Percentiles rank a stretch among this genome's conserved stretches.
phyloP scores from a whole-genome alignment of 768 basidiomycete genomes.

The Butyriboletus loyo region DNA sequence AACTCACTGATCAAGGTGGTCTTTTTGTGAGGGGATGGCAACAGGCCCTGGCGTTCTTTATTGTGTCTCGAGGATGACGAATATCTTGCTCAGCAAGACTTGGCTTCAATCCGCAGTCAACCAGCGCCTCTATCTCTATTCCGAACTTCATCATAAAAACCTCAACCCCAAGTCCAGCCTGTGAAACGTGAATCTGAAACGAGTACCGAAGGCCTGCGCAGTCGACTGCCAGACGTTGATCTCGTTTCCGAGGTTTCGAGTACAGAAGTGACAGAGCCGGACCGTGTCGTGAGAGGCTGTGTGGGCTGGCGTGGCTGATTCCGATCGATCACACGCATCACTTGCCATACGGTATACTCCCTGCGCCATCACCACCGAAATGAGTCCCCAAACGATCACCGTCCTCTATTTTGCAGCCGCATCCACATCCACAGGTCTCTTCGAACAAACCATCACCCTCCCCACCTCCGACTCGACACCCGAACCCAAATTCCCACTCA shows the following conservation, averaged over 20 bases:
- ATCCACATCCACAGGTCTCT: conserved; percentile 63
- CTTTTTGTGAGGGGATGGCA: neutral
- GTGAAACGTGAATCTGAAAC: neutral
- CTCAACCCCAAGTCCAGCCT: neutral
- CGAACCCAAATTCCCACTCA: conserved; percentile 38
- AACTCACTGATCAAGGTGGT: too few relatives aligned
- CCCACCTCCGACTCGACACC: conserved; percentile 20
- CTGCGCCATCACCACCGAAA: neutral
- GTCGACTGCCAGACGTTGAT: neutral
- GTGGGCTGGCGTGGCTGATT: neutral
- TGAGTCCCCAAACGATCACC: conserved; percentile 36
- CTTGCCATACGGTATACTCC: too few relatives aligned
- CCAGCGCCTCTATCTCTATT: too few relatives aligned
- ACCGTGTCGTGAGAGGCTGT: too few relatives aligned
- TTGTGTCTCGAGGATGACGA: neutral
- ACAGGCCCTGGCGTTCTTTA: neutral
- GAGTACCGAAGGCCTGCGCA: neutral
- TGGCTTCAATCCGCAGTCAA: conserved; percentile 2
- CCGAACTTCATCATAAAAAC: neutral
- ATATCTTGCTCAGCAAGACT: neutral
- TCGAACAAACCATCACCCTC: conserved; percentile 51
- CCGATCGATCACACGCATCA: neutral
- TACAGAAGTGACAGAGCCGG: too few relatives aligned
- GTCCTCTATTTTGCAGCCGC: conserved; percentile 61
- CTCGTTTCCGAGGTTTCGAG: neutral